Evolutionary conservation across 176 grass and related monocot species (phyloP).

Genomic region (Zea luxurians): DNA sequence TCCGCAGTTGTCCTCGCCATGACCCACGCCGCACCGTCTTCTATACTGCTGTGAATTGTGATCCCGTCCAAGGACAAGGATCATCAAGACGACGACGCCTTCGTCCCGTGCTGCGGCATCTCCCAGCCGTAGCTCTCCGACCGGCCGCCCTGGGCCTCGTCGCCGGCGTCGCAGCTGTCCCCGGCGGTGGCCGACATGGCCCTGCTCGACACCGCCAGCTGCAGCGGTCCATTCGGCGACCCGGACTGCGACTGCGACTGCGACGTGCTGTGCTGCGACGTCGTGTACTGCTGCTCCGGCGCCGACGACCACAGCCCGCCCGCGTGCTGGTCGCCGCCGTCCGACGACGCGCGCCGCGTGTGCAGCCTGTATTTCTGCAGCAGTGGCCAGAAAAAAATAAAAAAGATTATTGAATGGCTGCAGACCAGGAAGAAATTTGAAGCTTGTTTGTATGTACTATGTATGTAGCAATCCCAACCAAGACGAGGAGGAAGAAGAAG

Average conservation of each 20-base stretch:
- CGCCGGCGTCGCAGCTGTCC: constrained; percentile 53
- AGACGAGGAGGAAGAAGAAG: background rate
- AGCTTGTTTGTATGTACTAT: background rate
- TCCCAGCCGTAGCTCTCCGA: constrained; percentile 71
- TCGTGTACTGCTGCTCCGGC: constrained; percentile 55
- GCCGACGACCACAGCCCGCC: constrained; percentile 1
- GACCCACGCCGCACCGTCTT: background rate
- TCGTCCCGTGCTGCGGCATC: constrained; percentile 22
- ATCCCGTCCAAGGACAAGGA: background rate
- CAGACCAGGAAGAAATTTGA: too few relatives aligned
- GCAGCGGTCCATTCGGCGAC: constrained; percentile 73
- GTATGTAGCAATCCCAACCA: too few relatives aligned
- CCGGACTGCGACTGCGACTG: constrained; percentile 46
- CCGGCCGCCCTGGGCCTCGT: constrained; percentile 45
- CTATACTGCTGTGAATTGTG: background rate
- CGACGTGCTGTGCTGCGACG: constrained; percentile 70
- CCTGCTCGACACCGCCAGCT: constrained; percentile 46
- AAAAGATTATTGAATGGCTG: background rate
- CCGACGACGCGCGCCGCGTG: constrained; percentile 52
- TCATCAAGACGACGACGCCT: background rate
- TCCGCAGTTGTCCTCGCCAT: background rate
- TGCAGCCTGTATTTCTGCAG: constrained; percentile 87
- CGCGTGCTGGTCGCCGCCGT: background rate
- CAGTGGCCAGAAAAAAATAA: background rate
- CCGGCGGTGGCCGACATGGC: constrained; percentile 46